phyloP scores from a whole-genome alignment of 768 basidiomycete genomes.

The Suillus plorans region DNA sequence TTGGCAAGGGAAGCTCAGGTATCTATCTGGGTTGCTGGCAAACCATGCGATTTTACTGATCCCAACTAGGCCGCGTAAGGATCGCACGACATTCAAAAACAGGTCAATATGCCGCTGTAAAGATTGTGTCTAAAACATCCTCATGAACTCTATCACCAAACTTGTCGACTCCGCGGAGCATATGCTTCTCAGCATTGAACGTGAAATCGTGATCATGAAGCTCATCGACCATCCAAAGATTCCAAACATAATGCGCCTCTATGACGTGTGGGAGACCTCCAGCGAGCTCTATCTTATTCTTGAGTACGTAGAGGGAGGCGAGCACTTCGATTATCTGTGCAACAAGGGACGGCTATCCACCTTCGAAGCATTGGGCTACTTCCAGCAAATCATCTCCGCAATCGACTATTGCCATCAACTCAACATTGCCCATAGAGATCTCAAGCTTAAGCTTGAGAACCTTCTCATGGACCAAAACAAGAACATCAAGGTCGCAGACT shows the following conservation, averaged over 20 bases:
- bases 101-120: slow-evolving; percentile 88
- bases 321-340: slow-evolving; percentile 92
- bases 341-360: slow-evolving; percentile 68
- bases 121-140: slow-evolving; percentile 83
- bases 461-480: slow-evolving; percentile 78
- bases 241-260: slow-evolving; percentile 89
- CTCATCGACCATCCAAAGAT: slow-evolving; percentile 95
- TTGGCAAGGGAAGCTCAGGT: slow-evolving; percentile 83
- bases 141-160: slow-evolving; percentile 64
- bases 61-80: slow-evolving; percentile 74
- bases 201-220: slow-evolving; percentile 98
- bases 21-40: slow-evolving; percentile 13
- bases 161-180: slow-evolving; percentile 76
- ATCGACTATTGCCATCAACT: slow-evolving; percentile 94
- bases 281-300: slow-evolving; percentile 87
- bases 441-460: slow-evolving; percentile 96
- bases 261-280: slow-evolving; percentile 96
- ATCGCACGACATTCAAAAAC: slow-evolving; percentile 88
- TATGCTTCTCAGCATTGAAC: slow-evolving; percentile 76
- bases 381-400: slow-evolving; percentile 90
- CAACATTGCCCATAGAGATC: slow-evolving; percentile 91
- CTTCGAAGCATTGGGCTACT: slow-evolving; percentile 78
- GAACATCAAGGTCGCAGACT: slow-evolving; percentile 94
- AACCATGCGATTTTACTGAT: neutral
- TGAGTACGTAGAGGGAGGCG: slow-evolving; percentile 93